Percentiles rank a stretch among this genome's conserved stretches.
These are phyloP conservation scores for Dipodascus geniculatus DNA, from an alignment of 805 yeast species.

Conservation along the genomic window DNA sequence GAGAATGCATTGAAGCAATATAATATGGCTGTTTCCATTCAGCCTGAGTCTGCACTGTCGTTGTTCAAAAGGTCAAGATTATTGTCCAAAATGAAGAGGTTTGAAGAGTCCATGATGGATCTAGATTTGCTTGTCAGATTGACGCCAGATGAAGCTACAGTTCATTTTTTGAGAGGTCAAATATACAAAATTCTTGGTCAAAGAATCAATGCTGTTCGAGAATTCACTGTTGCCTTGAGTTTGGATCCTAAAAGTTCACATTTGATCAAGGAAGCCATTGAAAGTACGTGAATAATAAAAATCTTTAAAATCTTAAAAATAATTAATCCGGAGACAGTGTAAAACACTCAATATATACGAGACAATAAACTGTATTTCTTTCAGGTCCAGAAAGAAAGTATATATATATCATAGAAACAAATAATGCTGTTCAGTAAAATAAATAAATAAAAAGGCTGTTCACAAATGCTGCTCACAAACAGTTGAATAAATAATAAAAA, in stretches of 20 bases:
- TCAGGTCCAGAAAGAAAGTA: not conserved
- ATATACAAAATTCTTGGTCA: constrained; percentile 67
- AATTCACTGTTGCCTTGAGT: constrained; percentile 79
- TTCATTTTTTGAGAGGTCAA: constrained; percentile 82
- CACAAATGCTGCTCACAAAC: too few species aligned
- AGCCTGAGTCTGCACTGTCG: constrained; percentile 78
- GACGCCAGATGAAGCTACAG: constrained; percentile 93
- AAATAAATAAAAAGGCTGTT: too few species aligned
- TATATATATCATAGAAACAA: too few species aligned
- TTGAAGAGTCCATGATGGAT: constrained; percentile 57
- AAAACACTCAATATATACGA: not conserved
- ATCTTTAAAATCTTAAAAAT: too few species aligned
- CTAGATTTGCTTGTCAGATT: constrained; percentile 60
- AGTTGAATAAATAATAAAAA: not conserved
- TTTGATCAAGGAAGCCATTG: constrained; percentile 75
- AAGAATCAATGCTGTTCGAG: constrained; percentile 66
- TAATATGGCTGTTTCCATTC: constrained; percentile 69
- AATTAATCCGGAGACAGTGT: too few species aligned
- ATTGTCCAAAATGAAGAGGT: constrained; percentile 57
- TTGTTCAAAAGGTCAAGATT: constrained; percentile 81
- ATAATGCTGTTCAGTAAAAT: too few species aligned
- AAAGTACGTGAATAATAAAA: constrained; percentile 22
- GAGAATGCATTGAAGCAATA: constrained; percentile 72
- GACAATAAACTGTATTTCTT: not conserved
- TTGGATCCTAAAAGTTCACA: constrained; percentile 89